These are phyloP conservation scores for Podaxis sp. DNA, from an alignment of 768 basidiomycete genomes.

Conservation along the genomic window DNA sequence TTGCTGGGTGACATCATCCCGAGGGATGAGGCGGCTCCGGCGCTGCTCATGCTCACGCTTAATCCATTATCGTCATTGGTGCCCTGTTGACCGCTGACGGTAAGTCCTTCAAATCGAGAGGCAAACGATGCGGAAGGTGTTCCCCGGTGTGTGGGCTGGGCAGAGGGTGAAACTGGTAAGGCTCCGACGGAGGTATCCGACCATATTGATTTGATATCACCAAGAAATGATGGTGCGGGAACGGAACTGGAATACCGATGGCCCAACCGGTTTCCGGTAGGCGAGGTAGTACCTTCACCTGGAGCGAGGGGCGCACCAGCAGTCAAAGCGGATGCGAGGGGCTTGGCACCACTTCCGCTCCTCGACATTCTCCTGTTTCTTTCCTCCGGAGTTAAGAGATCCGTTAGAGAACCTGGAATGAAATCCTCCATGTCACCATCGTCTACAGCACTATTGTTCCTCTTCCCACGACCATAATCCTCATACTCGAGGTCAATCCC, in stretches of 20 bases:
- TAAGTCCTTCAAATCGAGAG: constrained; percentile 32
- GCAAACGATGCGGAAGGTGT: constrained; percentile 52
- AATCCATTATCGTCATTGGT: constrained; percentile 27
- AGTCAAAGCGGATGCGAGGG: constrained; percentile 14
- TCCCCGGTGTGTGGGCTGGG: constrained; percentile 29
- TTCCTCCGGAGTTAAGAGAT: constrained; percentile 87
- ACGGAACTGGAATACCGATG: constrained; percentile 84
- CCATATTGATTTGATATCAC: constrained; percentile 82
- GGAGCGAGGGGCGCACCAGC: constrained; percentile 9
- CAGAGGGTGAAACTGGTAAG: constrained; percentile 28
- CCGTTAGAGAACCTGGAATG: constrained; percentile 82
- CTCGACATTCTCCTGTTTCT: constrained; percentile 77
- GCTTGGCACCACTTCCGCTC: constrained; percentile 49
- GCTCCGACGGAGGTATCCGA: constrained; percentile 40
- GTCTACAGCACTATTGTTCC: constrained; percentile 45
- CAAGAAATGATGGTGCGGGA: constrained; percentile 70
- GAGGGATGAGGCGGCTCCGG: constrained; percentile 20
- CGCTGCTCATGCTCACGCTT: constrained; percentile 33
- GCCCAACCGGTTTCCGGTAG: constrained; percentile 24
- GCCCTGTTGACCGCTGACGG: constrained; percentile 13
- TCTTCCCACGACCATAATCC: constrained; percentile 23
- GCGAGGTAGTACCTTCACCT: neutral
- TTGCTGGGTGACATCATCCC: constrained; percentile 63
- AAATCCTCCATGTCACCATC: constrained; percentile 87
- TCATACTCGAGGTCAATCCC: constrained; percentile 37